phyloP scores from a whole-genome alignment of 2,329 filamentous ascomycete genomes.

The Stachybotrys echinatus region DNA sequence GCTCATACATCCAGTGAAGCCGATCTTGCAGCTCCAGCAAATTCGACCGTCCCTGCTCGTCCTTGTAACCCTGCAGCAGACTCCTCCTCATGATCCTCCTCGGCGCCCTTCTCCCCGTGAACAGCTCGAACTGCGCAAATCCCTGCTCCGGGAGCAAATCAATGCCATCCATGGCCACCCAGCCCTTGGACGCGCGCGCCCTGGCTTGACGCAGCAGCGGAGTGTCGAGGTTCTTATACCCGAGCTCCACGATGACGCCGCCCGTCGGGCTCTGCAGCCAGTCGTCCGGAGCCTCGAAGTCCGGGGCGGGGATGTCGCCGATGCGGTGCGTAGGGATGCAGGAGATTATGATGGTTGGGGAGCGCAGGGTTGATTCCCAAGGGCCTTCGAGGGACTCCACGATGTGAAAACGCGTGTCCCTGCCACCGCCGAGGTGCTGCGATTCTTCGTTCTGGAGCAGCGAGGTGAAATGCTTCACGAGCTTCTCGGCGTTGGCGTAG shows the following conservation, averaged over 20 bases:
- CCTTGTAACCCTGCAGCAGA: conserved; percentile 43
- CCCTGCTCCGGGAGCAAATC: conserved; percentile 75
- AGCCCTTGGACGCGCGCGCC: conserved; percentile 52
- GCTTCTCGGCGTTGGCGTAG: conserved; percentile 56
- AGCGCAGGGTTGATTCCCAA: conserved; percentile 59
- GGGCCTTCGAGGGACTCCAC: conserved; percentile 51
- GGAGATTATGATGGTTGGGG: conserved; percentile 69
- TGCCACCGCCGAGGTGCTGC: conserved; percentile 35
- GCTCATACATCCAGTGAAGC: conserved; percentile 19
- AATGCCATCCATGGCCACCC: conserved; percentile 71
- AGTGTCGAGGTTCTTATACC: conserved; percentile 69
- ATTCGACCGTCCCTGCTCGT: conserved; percentile 33
- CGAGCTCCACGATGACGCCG: conserved; percentile 69
- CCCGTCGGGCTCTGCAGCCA: conserved; percentile 72
- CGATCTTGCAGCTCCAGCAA: conserved; percentile 30
- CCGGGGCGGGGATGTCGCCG: conserved; percentile 57
- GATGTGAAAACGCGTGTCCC: conserved; percentile 48
- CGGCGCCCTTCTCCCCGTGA: conserved; percentile 53
- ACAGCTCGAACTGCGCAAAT: conserved; percentile 76
- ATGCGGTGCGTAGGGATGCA: conserved; percentile 70
- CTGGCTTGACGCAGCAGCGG: conserved; percentile 66
- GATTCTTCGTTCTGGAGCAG: conserved; percentile 39
- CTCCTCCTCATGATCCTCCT: conserved; percentile 65
- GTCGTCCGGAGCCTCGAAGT: conserved; percentile 62
- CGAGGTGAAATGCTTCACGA: conserved; percentile 66